Evolutionary conservation across 2,329 filamentous ascomycete species (phyloP).

Genomic region (Thielaviopsis cerberus): DNA sequence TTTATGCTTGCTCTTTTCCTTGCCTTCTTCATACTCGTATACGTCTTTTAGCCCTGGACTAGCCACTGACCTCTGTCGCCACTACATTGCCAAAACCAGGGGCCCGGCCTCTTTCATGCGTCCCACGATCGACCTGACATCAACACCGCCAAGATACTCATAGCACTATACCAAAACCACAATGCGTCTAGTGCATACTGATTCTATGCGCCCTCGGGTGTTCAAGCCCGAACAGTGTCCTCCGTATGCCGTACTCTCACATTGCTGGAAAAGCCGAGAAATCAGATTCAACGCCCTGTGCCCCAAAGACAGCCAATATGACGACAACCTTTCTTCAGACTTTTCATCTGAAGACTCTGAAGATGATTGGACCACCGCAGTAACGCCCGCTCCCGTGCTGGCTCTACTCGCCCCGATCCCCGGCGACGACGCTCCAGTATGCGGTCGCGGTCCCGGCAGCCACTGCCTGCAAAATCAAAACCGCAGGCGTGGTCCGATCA

Average conservation of each 20-base stretch:
- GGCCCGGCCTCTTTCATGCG: no score
- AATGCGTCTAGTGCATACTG: conserved; percentile 10
- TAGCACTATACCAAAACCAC: no score
- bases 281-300: conserved; percentile 9
- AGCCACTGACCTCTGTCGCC: not conserved
- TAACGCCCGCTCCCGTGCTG: not conserved
- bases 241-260: conserved; percentile 9
- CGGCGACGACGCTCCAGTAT: not conserved
- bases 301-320: not conserved
- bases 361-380: conserved; percentile 1
- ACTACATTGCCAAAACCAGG: no score
- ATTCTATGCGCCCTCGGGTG: conserved; percentile 7
- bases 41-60: not conserved
- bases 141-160: no score
- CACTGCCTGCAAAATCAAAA: not conserved
- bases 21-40: not conserved
- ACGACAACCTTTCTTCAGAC: conserved; percentile 1
- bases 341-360: not conserved
- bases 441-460: conserved; percentile 1
- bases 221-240: conserved; percentile 4
- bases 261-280: conserved; percentile 2
- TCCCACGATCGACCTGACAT: no score
- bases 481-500: not conserved
- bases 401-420: not conserved
- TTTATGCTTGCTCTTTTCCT: not conserved